phyloP scores from a whole-genome alignment of 805 yeast species.

The Candida namnaoensis region DNA sequence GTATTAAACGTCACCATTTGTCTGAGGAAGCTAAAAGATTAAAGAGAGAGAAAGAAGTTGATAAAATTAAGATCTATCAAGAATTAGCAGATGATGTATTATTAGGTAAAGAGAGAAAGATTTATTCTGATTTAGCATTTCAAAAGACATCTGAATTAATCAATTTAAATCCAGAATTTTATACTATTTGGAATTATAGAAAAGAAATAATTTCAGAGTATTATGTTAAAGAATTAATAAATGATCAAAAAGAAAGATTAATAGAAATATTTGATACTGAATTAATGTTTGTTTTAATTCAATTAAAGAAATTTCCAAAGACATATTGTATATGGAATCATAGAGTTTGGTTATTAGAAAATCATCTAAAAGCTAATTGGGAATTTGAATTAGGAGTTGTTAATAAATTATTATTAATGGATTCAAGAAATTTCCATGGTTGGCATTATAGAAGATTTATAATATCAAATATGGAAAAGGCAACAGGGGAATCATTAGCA shows the following conservation, averaged over 20 bases:
- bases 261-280: constrained; percentile 41
- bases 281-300: constrained; percentile 46
- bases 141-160: constrained; percentile 50
- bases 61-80: constrained; percentile 49
- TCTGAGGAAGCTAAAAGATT: constrained; percentile 44
- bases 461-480: constrained; percentile 27
- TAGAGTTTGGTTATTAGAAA: constrained; percentile 69
- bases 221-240: constrained; percentile 3
- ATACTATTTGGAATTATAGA: constrained; percentile 85
- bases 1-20: constrained; percentile 51
- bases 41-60: constrained; percentile 49
- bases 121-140: constrained; percentile 31
- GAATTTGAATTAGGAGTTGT: constrained; percentile 62
- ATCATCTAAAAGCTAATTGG: constrained; percentile 53
- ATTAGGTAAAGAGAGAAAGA: constrained; percentile 17
- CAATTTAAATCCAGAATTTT: constrained; percentile 72
- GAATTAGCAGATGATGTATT: constrained; percentile 35
- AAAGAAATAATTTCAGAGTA: constrained; percentile 48
- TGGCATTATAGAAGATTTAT: constrained; percentile 90
- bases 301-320: constrained; percentile 66
- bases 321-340: constrained; percentile 98
- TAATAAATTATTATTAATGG: constrained; percentile 56
- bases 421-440: constrained; percentile 86
- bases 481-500: constrained; percentile 21
- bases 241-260: constrained; percentile 12